These are phyloP conservation scores for Fraxinus latifolia DNA, from an alignment of 305 asterid species.

Conservation along the genomic window DNA sequence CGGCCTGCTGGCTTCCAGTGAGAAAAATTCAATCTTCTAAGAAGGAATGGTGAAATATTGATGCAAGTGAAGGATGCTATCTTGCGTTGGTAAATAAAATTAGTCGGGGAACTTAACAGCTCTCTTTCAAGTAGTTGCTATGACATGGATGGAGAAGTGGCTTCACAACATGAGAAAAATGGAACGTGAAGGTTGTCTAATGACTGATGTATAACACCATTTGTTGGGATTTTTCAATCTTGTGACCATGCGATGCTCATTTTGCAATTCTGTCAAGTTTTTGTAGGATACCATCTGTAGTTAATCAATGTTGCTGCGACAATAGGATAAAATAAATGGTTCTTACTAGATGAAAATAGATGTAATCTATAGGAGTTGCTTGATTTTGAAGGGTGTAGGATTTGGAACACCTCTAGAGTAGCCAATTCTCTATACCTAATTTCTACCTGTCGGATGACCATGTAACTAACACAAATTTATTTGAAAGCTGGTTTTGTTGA, in stretches of 20 bases:
- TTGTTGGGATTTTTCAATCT: neutral
- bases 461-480: neutral
- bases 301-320: neutral
- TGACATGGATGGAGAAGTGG: neutral
- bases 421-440: neutral
- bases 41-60: neutral
- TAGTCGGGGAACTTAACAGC: neutral
- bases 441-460: neutral
- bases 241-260: neutral
- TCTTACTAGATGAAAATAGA: neutral
- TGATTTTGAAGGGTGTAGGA: neutral
- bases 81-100: neutral
- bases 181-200: neutral
- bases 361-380: constrained; percentile 1
- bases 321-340: neutral
- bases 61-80: neutral
- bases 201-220: neutral
- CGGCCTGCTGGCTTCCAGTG: neutral
- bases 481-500: neutral
- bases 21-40: neutral
- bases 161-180: neutral
- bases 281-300: neutral
- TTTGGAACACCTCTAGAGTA: neutral
- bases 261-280: neutral
- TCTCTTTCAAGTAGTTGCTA: neutral